A percentile compares a stretch with the other conserved stretches of the same genome.
These are phyloP conservation scores for Stemphylium beticola DNA, from an alignment of 2,329 filamentous ascomycete genomes.

Conservation along the genomic window DNA sequence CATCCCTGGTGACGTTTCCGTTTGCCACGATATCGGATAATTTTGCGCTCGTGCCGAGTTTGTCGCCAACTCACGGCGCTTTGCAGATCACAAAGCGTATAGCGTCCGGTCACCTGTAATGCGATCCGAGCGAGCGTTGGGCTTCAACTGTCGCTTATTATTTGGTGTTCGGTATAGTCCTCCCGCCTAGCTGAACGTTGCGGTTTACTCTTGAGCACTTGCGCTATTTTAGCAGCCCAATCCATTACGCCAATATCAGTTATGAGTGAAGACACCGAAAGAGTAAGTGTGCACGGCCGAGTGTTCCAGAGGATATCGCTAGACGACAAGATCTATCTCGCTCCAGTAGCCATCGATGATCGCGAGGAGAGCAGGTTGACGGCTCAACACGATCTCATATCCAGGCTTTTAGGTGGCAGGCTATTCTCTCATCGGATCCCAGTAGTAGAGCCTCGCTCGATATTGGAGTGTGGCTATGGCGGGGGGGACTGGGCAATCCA, in stretches of 20 bases:
- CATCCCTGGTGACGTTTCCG: slow-evolving; percentile 18
- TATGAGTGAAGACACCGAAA: slow-evolving; percentile 30
- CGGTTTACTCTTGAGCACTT: not conserved
- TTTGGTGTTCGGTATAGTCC: not conserved
- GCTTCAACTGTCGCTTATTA: not conserved
- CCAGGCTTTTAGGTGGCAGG: slow-evolving; percentile 36
- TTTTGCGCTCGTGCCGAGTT: slow-evolving; percentile 17
- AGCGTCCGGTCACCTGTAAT: slow-evolving; percentile 1
- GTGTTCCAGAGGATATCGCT: slow-evolving; percentile 49
- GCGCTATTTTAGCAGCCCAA: not conserved
- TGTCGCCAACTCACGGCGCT: slow-evolving; percentile 16
- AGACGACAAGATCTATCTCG: slow-evolving; percentile 47
- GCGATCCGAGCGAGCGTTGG: not conserved
- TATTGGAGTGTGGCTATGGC: slow-evolving; percentile 51
- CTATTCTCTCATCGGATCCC: slow-evolving; percentile 40
- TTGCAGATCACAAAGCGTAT: slow-evolving; percentile 4
- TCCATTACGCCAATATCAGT: not conserved
- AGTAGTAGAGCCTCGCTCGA: slow-evolving; percentile 34
- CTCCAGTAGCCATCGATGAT: slow-evolving; percentile 45
- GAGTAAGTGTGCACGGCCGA: slow-evolving; percentile 45
- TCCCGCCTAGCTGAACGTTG: not conserved
- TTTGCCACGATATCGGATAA: slow-evolving; percentile 23
- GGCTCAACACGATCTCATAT: slow-evolving; percentile 43
- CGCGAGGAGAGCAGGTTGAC: slow-evolving; percentile 48
- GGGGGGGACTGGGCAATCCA: slow-evolving; percentile 47